A percentile compares a stretch with the other conserved stretches of the same genome.
These are phyloP conservation scores for Pichia sp. DNA, from an alignment of 1,139 yeast species.

Conservation along the genomic window DNA sequence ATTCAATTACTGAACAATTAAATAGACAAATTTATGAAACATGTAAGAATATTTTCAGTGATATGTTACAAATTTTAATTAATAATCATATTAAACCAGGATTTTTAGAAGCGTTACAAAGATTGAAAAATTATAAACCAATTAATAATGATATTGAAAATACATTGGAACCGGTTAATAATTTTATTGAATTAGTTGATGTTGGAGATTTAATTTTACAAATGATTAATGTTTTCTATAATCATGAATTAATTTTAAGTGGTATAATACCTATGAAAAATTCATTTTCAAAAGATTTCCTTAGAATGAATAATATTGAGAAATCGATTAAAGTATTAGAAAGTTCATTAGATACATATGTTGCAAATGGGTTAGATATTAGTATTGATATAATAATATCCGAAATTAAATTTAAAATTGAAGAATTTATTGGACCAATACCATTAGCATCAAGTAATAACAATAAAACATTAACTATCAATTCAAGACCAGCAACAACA, in stretches of 20 bases:
- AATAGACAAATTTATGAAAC: slow-evolving; percentile 22
- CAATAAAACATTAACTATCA: neutral
- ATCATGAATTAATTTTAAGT: slow-evolving; percentile 68
- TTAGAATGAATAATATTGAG: slow-evolving; percentile 72
- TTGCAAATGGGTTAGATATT: slow-evolving; percentile 85
- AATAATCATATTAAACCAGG: slow-evolving; percentile 71
- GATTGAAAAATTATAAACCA: slow-evolving; percentile 69
- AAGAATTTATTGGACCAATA: slow-evolving; percentile 13
- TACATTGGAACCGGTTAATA: slow-evolving; percentile 69
- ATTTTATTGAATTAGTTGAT: slow-evolving; percentile 84
- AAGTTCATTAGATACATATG: slow-evolving; percentile 73
- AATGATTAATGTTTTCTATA: slow-evolving; percentile 86
- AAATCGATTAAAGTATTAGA: slow-evolving; percentile 66
- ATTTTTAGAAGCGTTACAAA: slow-evolving; percentile 68
- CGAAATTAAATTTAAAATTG: slow-evolving; percentile 41
- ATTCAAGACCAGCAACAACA: neutral
- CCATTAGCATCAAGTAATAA: slow-evolving; percentile 5
- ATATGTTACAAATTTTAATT: slow-evolving; percentile 59
- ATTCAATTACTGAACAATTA: slow-evolving; percentile 27
- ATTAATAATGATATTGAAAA: slow-evolving; percentile 26
- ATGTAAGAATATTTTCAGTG: slow-evolving; percentile 54
- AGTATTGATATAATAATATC: slow-evolving; percentile 84
- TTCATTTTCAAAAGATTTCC: slow-evolving; percentile 59
- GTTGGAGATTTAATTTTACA: slow-evolving; percentile 90
- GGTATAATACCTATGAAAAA: slow-evolving; percentile 41